Evolutionary conservation across 1,284 basidiomycete genomes (phyloP).

Genomic region (Ustilago vetiveriae): DNA sequence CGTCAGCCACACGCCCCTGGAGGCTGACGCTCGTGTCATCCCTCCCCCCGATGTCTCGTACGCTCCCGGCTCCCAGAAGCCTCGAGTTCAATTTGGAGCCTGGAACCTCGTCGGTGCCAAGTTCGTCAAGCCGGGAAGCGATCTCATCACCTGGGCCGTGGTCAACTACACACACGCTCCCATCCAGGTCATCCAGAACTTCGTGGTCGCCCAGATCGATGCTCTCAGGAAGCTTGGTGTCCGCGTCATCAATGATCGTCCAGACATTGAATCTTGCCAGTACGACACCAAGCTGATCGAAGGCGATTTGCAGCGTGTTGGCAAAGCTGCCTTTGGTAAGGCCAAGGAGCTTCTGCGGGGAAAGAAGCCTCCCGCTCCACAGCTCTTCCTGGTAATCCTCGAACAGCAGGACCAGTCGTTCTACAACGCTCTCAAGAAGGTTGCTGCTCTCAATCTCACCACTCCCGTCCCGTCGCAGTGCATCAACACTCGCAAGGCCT

Average conservation of each 20-base stretch:
- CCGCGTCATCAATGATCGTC: slow-evolving; percentile 15
- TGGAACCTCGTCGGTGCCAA: slow-evolving; percentile 52
- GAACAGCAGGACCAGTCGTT: slow-evolving; percentile 56
- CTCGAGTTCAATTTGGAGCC: slow-evolving; percentile 62
- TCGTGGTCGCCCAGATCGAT: slow-evolving; percentile 16
- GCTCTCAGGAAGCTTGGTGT: slow-evolving; percentile 32
- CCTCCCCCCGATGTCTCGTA: slow-evolving; percentile 59
- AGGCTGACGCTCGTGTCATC: slow-evolving; percentile 66
- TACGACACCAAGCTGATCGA: slow-evolving; percentile 9
- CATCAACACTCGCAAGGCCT: slow-evolving; percentile 48
- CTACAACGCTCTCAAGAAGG: slow-evolving; percentile 69
- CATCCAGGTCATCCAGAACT: slow-evolving; percentile 10
- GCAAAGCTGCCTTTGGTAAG: slow-evolving; percentile 9
- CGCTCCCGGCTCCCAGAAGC: slow-evolving; percentile 53
- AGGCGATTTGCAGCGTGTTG: slow-evolving; percentile 14
- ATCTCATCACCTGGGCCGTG: slow-evolving; percentile 43
- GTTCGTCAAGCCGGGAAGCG: slow-evolving; percentile 30
- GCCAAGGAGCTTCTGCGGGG: slow-evolving; percentile 10
- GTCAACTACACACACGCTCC: slow-evolving; percentile 42
- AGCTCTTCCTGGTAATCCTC: slow-evolving; percentile 51
- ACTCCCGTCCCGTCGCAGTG: slow-evolving; percentile 67
- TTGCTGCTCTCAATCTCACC: slow-evolving; percentile 61
- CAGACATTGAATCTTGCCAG: slow-evolving; percentile 3
- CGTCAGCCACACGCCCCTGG: slow-evolving; percentile 64
- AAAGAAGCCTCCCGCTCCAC: slow-evolving; percentile 29